Conservation (phyloP, 768 basidiomycete species). For the Xerocomellus chrysenteron region DNA sequence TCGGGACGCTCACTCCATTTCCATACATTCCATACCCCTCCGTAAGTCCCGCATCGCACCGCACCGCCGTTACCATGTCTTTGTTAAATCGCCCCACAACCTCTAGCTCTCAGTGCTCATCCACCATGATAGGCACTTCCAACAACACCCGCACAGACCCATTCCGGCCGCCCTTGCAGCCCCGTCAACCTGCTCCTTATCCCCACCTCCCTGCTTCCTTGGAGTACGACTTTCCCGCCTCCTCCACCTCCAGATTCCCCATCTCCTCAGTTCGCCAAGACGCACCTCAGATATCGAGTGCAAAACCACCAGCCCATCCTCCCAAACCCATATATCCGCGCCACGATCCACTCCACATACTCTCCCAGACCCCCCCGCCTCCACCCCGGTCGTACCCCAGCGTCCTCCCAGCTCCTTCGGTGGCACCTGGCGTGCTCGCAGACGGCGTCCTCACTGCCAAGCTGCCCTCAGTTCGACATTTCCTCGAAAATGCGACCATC, state of each 20-base stretch:
- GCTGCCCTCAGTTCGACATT: slow-evolving; percentile 47
- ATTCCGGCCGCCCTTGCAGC: slow-evolving; percentile 16
- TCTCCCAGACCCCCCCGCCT: slow-evolving; percentile 21
- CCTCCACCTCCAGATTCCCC: slow-evolving; percentile 31
- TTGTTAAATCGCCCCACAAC: slow-evolving; percentile 15
- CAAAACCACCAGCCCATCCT: slow-evolving; percentile 21
- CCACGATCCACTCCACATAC: slow-evolving; percentile 33
- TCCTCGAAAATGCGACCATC: slow-evolving; percentile 43
- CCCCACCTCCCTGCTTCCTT: slow-evolving; percentile 14
- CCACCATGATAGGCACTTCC: slow-evolving; percentile 19
- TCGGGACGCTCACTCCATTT: neutral
- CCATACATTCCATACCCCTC: neutral
- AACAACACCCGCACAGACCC: neutral
- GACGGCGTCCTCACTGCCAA: slow-evolving; percentile 46
- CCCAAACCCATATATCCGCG: slow-evolving; percentile 30
- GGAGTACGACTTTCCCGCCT: slow-evolving; percentile 25
- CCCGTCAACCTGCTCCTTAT: slow-evolving; percentile 14
- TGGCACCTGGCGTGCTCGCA: slow-evolving; percentile 37
- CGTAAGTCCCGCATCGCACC: slow-evolving; percentile 4
- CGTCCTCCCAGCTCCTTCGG: slow-evolving; percentile 21
- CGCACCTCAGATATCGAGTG: slow-evolving; percentile 20
- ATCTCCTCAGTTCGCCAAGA: slow-evolving; percentile 40
- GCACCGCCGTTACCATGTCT: neutral
- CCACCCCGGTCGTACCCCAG: slow-evolving; percentile 22
- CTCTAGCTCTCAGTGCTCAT: slow-evolving; percentile 11